Conservation (phyloP, 2,329 filamentous ascomycete species). For the Phymatotrichopsis omnivora region DNA sequence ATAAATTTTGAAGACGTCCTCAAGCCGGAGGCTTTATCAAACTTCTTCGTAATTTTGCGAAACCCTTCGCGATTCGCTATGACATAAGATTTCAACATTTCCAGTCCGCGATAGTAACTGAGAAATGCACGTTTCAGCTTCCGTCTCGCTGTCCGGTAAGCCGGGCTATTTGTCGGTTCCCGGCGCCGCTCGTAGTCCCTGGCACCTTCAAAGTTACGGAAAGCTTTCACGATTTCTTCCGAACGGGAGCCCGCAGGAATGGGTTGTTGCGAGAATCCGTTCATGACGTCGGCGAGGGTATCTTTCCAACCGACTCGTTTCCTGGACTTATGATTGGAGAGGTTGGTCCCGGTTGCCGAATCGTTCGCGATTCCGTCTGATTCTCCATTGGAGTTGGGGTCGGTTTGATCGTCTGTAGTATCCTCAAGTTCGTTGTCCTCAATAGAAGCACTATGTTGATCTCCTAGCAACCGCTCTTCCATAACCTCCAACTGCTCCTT, state of each 20-base stretch:
- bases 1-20: conserved; percentile 71
- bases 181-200: conserved; percentile 43
- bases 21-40: conserved; percentile 79
- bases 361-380: conserved; percentile 14
- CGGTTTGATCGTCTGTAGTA: conserved; percentile 14
- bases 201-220: conserved; percentile 25
- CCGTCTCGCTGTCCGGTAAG: conserved; percentile 77
- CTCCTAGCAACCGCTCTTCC: conserved; percentile 69
- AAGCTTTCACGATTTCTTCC: conserved; percentile 30
- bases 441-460: conserved; percentile 41
- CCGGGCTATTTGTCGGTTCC: conserved; percentile 50
- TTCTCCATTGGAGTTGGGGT: conserved; percentile 21
- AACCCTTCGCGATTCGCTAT: conserved; percentile 87
- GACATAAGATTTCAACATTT: conserved; percentile 84
- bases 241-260: conserved; percentile 14
- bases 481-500: conserved; percentile 86
- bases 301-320: conserved; percentile 30
- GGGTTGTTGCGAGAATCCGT: conserved; percentile 34
- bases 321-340: conserved; percentile 39
- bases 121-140: conserved; percentile 86
- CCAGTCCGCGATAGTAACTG: conserved; percentile 85
- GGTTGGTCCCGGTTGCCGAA: conserved; percentile 24
- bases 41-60: conserved; percentile 97
- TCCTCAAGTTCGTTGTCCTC: conserved; percentile 31
- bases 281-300: conserved; percentile 33